phyloP scores from a whole-genome alignment of 2,329 filamentous ascomycete genomes.

The Alternaria sp. region DNA sequence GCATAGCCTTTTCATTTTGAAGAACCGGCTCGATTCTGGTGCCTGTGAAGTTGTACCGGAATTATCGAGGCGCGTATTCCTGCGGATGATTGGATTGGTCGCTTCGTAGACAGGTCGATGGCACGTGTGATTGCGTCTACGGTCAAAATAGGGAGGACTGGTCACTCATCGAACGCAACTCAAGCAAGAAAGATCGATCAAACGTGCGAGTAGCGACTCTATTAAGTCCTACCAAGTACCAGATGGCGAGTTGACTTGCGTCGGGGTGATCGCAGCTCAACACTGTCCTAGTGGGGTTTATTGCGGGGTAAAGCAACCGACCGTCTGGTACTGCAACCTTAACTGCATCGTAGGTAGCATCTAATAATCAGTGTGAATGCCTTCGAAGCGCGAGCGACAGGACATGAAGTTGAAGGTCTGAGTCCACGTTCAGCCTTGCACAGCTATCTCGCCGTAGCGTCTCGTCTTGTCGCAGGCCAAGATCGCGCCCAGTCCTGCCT shows the following conservation, averaged over 20 bases:
- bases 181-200: not conserved
- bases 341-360: not conserved
- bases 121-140: not conserved
- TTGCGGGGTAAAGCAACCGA: slow-evolving; percentile 35
- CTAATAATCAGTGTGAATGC: not conserved
- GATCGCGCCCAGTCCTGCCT: slow-evolving; percentile 8
- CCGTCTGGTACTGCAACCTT: slow-evolving; percentile 11
- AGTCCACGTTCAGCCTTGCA: slow-evolving; percentile 3
- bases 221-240: not conserved
- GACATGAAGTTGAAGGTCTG: not conserved
- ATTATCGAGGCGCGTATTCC: not conserved
- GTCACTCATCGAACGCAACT: not conserved
- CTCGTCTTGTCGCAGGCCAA: not conserved
- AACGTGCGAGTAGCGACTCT: not conserved
- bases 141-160: not conserved
- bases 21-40: not conserved
- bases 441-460: slow-evolving; percentile 1
- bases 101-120: not conserved
- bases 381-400: not conserved
- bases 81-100: not conserved
- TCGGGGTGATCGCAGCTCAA: slow-evolving; percentile 19
- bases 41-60: not conserved
- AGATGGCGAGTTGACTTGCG: slow-evolving; percentile 24
- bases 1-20: not conserved
- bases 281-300: slow-evolving; percentile 25